These are phyloP conservation scores for Giardia duodenalis DNA, from an alignment of 208 protist species.

Conservation along the genomic window DNA sequence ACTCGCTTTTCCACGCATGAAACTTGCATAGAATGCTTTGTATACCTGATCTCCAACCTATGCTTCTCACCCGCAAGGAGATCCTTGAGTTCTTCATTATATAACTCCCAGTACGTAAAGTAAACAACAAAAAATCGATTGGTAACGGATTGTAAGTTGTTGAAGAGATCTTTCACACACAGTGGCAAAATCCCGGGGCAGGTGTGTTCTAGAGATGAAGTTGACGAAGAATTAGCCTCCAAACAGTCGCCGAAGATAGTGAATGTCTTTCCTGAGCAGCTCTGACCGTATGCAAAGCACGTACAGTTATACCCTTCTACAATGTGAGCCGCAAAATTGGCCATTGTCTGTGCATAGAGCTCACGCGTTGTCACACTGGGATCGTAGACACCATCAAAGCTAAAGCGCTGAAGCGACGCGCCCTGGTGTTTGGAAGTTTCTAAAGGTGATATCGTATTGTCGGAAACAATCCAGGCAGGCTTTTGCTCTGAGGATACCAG, in stretches of 20 bases:
- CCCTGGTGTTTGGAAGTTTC: too few species aligned
- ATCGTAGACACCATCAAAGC: background rate
- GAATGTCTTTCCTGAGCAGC: constrained; percentile 31
- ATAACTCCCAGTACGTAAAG: constrained; percentile 13
- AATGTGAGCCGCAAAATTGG: background rate
- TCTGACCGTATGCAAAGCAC: constrained; percentile 33
- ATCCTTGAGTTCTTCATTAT: constrained; percentile 30
- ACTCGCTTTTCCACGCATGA: background rate
- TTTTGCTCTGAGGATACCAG: too few species aligned
- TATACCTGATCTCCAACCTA: background rate
- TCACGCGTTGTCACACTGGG: background rate
- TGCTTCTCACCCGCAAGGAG: background rate
- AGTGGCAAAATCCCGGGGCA: constrained; percentile 23
- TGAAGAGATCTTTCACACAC: background rate
- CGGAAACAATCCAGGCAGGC: too few species aligned
- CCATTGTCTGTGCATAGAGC: background rate
- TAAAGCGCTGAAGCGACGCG: too few species aligned
- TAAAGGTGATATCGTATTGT: too few species aligned
- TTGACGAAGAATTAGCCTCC: background rate
- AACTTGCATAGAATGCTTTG: background rate
- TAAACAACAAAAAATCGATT: background rate
- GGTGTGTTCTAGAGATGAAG: too few species aligned
- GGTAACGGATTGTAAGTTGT: background rate
- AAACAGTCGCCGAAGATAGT: constrained; percentile 16
- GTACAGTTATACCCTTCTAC: constrained; percentile 33